Conservation (phyloP, 495 filamentous ascomycete genomes). For the Thozetella sp. region DNA sequence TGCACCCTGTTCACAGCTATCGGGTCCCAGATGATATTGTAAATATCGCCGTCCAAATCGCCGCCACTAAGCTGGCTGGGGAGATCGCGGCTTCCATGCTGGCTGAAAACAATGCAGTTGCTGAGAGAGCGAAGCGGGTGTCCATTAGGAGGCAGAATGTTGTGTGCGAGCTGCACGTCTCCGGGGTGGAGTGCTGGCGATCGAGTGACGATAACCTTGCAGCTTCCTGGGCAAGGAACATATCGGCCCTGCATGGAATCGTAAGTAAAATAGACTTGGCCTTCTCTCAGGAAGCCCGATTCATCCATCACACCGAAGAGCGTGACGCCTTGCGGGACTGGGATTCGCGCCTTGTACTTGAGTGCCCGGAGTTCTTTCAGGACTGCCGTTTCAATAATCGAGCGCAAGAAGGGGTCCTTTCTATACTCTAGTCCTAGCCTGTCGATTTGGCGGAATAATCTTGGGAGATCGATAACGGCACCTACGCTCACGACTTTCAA, state of each 20-base stretch:
- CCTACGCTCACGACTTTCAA: constrained; percentile 58
- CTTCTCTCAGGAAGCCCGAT: constrained; percentile 66
- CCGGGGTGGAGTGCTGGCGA: constrained; percentile 80
- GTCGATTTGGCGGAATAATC: constrained; percentile 49
- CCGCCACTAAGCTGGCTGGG: constrained; percentile 78
- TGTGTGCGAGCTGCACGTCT: constrained; percentile 68
- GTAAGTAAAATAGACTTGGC: constrained; percentile 63
- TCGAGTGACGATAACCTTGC: constrained; percentile 59
- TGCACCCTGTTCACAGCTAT: constrained; percentile 25
- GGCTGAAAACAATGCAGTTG: constrained; percentile 81
- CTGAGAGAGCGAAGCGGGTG: constrained; percentile 60
- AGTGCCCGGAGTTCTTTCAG: constrained; percentile 67
- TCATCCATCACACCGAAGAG: constrained; percentile 86
- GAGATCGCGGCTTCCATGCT: constrained; percentile 68
- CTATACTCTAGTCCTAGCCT: constrained; percentile 54
- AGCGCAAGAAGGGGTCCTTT: constrained; percentile 64
- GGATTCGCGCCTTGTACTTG: constrained; percentile 77
- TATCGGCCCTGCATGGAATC: constrained; percentile 25
- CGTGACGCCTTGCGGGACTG: constrained; percentile 65
- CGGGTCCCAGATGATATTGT: constrained; percentile 71
- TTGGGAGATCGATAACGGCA: constrained; percentile 52
- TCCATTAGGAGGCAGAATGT: constrained; percentile 49
- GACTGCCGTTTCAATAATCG: constrained; percentile 64
- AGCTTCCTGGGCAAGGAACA: constrained; percentile 15
- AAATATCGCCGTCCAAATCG: constrained; percentile 82